Conservation (phyloP, 2,329 filamentous ascomycete species). For the Aspergillus bombycis region DNA sequence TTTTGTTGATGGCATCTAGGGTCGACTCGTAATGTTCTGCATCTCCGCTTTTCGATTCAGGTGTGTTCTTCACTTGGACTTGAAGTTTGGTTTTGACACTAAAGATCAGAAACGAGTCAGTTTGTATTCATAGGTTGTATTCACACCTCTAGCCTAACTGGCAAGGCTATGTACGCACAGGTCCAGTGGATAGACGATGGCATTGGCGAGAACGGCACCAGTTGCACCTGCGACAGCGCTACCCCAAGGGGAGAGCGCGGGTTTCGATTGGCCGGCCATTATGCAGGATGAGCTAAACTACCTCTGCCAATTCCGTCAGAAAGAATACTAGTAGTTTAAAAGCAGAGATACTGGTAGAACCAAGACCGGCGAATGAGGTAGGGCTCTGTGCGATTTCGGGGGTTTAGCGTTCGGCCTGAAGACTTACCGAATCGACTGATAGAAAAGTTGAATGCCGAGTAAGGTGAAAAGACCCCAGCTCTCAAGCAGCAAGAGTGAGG, state of each 20-base stretch:
- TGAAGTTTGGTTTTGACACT: conserved; percentile 96
- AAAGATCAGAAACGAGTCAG: conserved; percentile 24
- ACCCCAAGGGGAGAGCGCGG: conserved; percentile 84
- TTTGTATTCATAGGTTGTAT: not conserved
- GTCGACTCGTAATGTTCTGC: conserved; percentile 81
- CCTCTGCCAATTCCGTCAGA: not conserved
- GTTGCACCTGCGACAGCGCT: conserved; percentile 89
- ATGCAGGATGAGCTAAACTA: conserved; percentile 10
- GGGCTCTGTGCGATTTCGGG: not conserved
- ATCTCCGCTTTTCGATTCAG: conserved; percentile 49
- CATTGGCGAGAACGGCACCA: conserved; percentile 92
- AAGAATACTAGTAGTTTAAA: not conserved
- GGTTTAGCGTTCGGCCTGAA: conserved; percentile 1
- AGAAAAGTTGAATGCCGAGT: not conserved
- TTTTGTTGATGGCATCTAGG: conserved; percentile 84
- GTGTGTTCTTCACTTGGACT: conserved; percentile 78
- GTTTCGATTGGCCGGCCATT: conserved; percentile 66
- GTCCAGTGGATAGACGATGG: conserved; percentile 92
- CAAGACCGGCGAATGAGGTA: not conserved
- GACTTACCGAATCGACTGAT: conserved; percentile 6
- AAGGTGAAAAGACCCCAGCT: not conserved
- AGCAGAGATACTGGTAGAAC: not conserved
- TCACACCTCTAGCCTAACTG: not conserved
- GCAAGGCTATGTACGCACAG: conserved; percentile 65
- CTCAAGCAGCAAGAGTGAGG: not conserved